Base-by-base conservation (phyloP, 2,329 filamentous ascomycete genomes). In the Juglanconis oblonga region DNA sequence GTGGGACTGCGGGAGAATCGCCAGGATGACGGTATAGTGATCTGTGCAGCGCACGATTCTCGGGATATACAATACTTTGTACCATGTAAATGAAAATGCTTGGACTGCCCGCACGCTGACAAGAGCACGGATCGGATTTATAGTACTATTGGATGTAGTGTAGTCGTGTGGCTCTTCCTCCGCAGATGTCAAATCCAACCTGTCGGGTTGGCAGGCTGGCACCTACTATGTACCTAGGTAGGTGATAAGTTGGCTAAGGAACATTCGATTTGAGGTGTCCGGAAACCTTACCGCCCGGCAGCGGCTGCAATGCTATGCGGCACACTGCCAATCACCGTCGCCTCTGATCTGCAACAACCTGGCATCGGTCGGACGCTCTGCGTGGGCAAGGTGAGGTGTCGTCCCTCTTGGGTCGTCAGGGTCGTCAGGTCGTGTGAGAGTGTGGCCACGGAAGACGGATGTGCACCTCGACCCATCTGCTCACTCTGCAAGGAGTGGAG, bases 381-480 rank as follows among this genome's bases (percentile, higher is more conserved):
- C 17, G 17, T 24, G 17, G 17, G 17, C 17, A 24, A 24, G 17
- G 17, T 24, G 17, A 24, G 17, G 17, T 24, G 17, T 24, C 17
- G 17, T 24, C 17, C 17, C 17, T 2, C 17, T 24, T 24, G 17
- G 17, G 17, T 24, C 17, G 17, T 24, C 17, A 42, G n/a, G 9
- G 38, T 42, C 10, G 38, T 42, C 38, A 42, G 38, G 38, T 42
- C n/a, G 32, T 52, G 32, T 33, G 49, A 24, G 49, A 35, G 48
- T 38, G 49, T 48, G 17, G 29, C 40, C 57, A 59, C 72, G 72
- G 72, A 71, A 69, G 64, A 59, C 72, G 71, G 72, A 68, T 73
- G 59, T 54, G 61, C 55, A 64, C 65, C 61, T 64, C 65, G 61
- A 57, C 44, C 55, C 65, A 71, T 74, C 71, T 73, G 68, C 71